Percentiles rank a stretch among this genome's conserved stretches.
Evolutionary conservation across 345 rosid genomes (phyloP).

Genomic region (Limnanthes douglasii): DNA sequence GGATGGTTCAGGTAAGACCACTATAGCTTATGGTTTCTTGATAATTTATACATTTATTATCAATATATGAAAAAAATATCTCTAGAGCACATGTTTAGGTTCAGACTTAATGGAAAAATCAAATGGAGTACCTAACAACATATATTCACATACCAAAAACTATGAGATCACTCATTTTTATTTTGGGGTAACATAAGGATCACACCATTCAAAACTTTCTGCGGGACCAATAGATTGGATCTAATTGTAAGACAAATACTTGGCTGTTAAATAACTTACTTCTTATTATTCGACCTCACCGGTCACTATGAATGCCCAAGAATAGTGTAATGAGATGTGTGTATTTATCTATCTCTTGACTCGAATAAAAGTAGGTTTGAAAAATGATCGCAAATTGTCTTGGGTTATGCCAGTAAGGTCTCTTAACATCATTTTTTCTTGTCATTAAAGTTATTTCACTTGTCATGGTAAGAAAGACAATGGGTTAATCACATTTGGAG

Average conservation of each 20-base stretch:
- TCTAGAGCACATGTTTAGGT: not conserved
- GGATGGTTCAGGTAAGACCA: not conserved
- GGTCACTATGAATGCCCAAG: not conserved
- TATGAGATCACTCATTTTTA: not conserved
- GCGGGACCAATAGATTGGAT: not conserved
- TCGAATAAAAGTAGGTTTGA: not conserved
- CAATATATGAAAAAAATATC: not conserved
- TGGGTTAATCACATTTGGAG: slow-evolving; percentile 4
- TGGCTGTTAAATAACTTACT: not conserved
- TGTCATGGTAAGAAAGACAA: not conserved
- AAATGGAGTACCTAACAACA: not conserved
- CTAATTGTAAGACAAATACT: not conserved
- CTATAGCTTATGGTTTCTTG: not conserved
- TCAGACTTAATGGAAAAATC: not conserved
- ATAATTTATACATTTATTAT: not conserved
- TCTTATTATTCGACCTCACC: not conserved
- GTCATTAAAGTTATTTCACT: not conserved
- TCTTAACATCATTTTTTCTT: not conserved
- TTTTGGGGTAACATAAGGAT: not conserved
- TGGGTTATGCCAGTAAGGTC: not conserved
- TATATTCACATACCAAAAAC: not conserved
- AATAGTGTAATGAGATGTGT: not conserved
- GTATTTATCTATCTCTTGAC: not conserved
- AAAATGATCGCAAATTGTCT: not conserved
- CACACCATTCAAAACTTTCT: not conserved